phyloP scores from a whole-genome alignment of 2,329 filamentous ascomycete species.

The Triangularia verruculosa region DNA sequence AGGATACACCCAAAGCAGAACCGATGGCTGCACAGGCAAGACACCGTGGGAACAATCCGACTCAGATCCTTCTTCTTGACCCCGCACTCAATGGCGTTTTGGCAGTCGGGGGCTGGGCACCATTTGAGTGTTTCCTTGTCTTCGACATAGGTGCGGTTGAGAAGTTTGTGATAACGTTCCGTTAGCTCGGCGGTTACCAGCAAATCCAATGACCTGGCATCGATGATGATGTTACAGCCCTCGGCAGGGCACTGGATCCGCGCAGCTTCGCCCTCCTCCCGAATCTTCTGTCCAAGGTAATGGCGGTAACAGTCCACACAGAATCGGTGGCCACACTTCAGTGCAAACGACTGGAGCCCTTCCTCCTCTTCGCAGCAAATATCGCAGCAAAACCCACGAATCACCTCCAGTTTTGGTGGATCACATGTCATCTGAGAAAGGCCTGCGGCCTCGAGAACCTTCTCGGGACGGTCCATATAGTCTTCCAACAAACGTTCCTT shows the following conservation, averaged over 20 bases:
- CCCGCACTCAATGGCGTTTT: constrained; percentile 84
- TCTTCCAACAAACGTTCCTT: constrained; percentile 91
- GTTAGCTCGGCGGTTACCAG: constrained; percentile 59
- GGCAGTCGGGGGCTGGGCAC: constrained; percentile 97
- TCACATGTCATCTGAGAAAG: constrained; percentile 63
- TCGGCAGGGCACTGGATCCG: constrained; percentile 91
- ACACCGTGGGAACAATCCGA: constrained; percentile 83
- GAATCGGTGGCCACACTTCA: constrained; percentile 93
- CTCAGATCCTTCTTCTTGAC: constrained; percentile 85
- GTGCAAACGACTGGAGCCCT: constrained; percentile 77
- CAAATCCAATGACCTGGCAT: constrained; percentile 81
- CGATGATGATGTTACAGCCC: constrained; percentile 83
- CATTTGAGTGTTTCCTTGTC: constrained; percentile 94
- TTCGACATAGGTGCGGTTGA: constrained; percentile 94
- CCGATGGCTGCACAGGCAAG: constrained; percentile 76
- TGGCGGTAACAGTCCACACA: constrained; percentile 90
- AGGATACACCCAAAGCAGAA: constrained; percentile 96
- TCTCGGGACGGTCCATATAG: constrained; percentile 86
- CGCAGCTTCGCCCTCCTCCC: constrained; percentile 90
- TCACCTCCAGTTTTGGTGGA: constrained; percentile 64
- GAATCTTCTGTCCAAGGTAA: constrained; percentile 89
- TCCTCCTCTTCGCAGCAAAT: constrained; percentile 92
- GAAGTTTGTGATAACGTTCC: constrained; percentile 73
- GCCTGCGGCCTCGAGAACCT: constrained; percentile 80
- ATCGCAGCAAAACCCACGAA: constrained; percentile 82